Evolutionary conservation across 805 yeast species (phyloP), one percentile per base, ranked within the genome.

Genomic region (Saccharomycopsis amapae): DNA sequence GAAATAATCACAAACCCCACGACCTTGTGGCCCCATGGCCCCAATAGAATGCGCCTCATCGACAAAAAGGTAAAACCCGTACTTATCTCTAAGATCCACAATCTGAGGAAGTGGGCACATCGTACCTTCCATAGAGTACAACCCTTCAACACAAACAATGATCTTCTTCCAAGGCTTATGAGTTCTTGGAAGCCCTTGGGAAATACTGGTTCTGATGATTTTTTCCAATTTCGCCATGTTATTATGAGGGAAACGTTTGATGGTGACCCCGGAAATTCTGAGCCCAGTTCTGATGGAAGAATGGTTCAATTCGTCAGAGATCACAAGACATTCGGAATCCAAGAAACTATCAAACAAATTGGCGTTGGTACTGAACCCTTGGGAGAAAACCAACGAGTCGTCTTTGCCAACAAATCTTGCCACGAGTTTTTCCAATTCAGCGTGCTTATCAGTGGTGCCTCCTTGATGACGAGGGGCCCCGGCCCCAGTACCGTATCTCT

Each of bases 41-140:
- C 99, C 99, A 58, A 93, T 83, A 4, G 97, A 90, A 64, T 93
- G 99, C 10, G 98, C 98, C 64, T 93, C 99, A 63, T 93, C 99
- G 51, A 94, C 85, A 59, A 85, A 93, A 43, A 93, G 66, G 59
- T 85, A 86, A 60, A 90, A 85, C 58, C 87, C 87, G 68, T 94
- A 93, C 61, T 85, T 85, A 32, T 84, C 75, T 57, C 83, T 81
- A 52, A 89, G 68, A 55, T 74, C 83, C 23, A 89, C 73, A 38
- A 89, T 59, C 49, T 66, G 71, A 3, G 96, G 96, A 55, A 89
- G 71, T 59, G 89, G 80, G 61, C 85, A 78, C 73, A 86, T 70
- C 55, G 89, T 85, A 56, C 97, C 97, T 64, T 85, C 95, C 95
- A 85, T 85, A 13, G 94, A 83, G 60, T 82, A 89, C 52, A 89